A percentile compares a stretch with the other conserved stretches of the same genome.
phyloP scores from a whole-genome alignment of 2,329 filamentous ascomycete species.

The Thermothelomyces thermophilus region DNA sequence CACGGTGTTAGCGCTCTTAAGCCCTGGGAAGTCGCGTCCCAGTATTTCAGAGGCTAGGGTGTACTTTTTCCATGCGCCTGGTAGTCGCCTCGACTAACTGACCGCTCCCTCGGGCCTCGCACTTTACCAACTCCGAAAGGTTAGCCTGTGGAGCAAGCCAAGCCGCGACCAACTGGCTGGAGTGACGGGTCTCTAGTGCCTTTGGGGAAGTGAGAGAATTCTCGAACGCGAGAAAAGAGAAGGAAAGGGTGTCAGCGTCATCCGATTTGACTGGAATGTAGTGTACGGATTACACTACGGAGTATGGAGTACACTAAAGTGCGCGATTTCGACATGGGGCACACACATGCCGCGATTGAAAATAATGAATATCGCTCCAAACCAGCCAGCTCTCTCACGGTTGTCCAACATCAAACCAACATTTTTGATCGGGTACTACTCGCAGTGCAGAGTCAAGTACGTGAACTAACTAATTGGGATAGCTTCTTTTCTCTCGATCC shows the following conservation, averaged over 20 bases:
- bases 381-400: no score
- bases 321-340: no score
- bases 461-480: no score
- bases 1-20: conserved; percentile 2
- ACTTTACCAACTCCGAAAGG: conserved; percentile 9
- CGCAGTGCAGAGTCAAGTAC: no score
- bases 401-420: no score
- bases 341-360: no score
- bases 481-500: not conserved
- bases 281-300: no score
- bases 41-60: not conserved
- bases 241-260: no score
- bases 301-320: no score
- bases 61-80: not conserved
- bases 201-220: conserved; percentile 1
- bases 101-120: conserved; percentile 13
- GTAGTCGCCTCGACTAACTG: conserved; percentile 1
- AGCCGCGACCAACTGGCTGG: conserved; percentile 1
- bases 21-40: not conserved
- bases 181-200: not conserved
- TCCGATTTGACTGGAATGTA: no score
- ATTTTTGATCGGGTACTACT: no score
- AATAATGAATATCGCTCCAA: no score
- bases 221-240: not conserved
- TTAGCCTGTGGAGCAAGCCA: conserved; percentile 1